Evolutionary conservation across 257 asterid genomes (phyloP), one percentile per base, ranked within the genome.

Genomic region (Fraxinus pennsylvanica): DNA sequence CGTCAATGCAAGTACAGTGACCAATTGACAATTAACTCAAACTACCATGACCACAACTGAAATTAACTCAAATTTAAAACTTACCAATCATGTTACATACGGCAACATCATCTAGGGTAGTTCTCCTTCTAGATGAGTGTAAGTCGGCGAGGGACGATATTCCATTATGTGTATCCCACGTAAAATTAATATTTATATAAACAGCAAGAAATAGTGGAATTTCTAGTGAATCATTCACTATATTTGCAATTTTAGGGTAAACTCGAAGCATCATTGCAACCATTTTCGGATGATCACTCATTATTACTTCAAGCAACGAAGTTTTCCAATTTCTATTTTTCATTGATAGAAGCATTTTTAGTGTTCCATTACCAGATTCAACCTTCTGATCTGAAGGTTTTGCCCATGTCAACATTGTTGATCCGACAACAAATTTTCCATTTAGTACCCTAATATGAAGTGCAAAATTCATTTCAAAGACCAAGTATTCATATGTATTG

Each of bases 271-370:
- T 4, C n/a, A 72, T 27, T 1, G 29, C 33, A 10, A 14, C 80
- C 4, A 72, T 74, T 0, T 41, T n/a, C 4, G 4, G n/a, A 0
- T 74, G 32, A 21, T 36, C 36, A n/a, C 38, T 9, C 47, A 74
- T 45, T 14, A 81, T 78, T 4, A 78, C 84, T 39, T 72, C 72
- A 17, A 61, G 77, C 15, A 75, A 29, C 0, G 75, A 78, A 17
- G 38, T 76, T 25, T 76, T 66, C 59, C 74, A 61, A 45, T 17
- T 1, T 0, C 4, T 19, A 59, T 75, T 71, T 0, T 0, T 29
- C 21, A 33, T 15, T 38, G 41, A 4, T 36, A 36, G 41, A 5
- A 36, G 41, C 7, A 4, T 36, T 36, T 36, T 4, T 7, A 36
- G 41, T 0, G 8, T 7, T 36, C 41, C 72, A 68, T 21, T 17